Base-by-base conservation (phyloP, 2,329 filamentous ascomycete genomes). In the Claviceps maximensis region DNA sequence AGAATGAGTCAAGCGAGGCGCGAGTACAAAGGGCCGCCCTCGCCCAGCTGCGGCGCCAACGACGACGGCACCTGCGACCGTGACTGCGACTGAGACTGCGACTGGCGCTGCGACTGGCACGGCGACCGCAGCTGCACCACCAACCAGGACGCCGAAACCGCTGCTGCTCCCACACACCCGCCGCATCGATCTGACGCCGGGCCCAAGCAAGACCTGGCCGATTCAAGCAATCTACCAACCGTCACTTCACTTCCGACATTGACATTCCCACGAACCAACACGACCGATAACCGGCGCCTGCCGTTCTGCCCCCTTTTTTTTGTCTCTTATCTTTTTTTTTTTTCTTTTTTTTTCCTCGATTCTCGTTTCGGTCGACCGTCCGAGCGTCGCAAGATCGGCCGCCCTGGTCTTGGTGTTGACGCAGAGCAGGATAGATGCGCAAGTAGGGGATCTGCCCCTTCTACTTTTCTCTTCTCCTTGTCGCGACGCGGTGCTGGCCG, bases 1-100 rank as follows among this genome's bases (percentile, higher is more conserved):
- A 70, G 67, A 63, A 62, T 70, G 68, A 69, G 67, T 69, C 69
- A 68, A 67, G 56, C 13, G 44, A 15, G 25, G 44, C 2, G 27
- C 45, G 33, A 58, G 62, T 69, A 68, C 67, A 69, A 62, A 68
- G 65, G 63, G 55, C 47, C 52, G 53, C 56, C 55, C 49, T 56
- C 54, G 55, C 56, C 54, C 61, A 54, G 47, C 45, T 50, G 49
- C 19, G 17, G 46, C 31, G 33, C 48, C 41, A 25, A 38, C 10
- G 49, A 40, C 50, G 47, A 42, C 55, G 51, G 17, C 45, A 19
- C 9, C 31, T 3, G 7, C 31, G 9, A 33, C 10, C 13, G 31
- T 12, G 31, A 9, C 31, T 33, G 31, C 9, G 31, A 9, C 31
- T 33, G 31, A 8, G 29, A 3, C 29, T 29, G 29, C 29, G 29